Percentiles rank a stretch among this genome's conserved stretches.
Evolutionary conservation across 2,329 filamentous ascomycete species (phyloP).

Genomic region (Verticillium klebahnii): DNA sequence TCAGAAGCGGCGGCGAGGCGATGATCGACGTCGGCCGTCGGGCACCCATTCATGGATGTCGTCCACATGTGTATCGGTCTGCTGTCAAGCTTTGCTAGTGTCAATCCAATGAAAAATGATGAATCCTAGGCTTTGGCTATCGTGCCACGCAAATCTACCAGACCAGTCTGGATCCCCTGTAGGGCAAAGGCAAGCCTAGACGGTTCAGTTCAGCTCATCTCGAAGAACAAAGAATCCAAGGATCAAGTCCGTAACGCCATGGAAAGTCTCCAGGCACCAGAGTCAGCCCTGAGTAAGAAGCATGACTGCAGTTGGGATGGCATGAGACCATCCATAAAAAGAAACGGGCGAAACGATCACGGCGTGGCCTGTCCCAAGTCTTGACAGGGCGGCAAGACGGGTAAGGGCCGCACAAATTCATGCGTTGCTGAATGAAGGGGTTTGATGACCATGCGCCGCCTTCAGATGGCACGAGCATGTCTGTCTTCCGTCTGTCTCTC

Average conservation of each 20-base stretch:
- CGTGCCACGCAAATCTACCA: background rate
- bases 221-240: background rate
- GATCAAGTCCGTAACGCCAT: background rate
- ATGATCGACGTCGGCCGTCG: background rate
- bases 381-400: background rate
- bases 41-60: background rate
- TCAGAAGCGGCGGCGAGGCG: background rate
- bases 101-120: background rate
- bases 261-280: background rate
- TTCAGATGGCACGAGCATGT: background rate
- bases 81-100: background rate
- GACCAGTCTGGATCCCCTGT: background rate
- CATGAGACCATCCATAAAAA: background rate
- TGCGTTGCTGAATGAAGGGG: background rate
- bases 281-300: background rate
- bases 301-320: background rate
- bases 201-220: background rate
- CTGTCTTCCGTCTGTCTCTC: background rate
- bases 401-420: background rate
- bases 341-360: background rate
- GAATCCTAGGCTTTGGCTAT: background rate
- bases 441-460: background rate
- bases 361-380: background rate
- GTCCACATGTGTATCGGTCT: background rate
- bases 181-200: background rate